Evolutionary conservation across 768 basidiomycete genomes (phyloP).

Genomic region (Phlebiopsis gigantea): DNA sequence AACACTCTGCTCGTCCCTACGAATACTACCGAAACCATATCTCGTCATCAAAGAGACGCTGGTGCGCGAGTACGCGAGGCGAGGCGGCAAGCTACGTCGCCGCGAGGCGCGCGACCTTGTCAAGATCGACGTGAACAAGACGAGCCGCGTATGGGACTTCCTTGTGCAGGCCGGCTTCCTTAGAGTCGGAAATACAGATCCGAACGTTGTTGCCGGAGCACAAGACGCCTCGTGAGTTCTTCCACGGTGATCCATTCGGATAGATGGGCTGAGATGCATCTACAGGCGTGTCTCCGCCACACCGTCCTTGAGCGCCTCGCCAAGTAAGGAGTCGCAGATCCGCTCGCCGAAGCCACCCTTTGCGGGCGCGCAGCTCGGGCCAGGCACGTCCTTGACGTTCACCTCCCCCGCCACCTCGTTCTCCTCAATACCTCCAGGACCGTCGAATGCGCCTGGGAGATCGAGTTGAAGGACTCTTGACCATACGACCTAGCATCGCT

Average conservation of each 20-base stretch:
- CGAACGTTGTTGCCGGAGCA: constrained; percentile 6
- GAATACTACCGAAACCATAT: constrained; percentile 93
- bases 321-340: constrained; percentile 24
- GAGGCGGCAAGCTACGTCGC: constrained; percentile 82
- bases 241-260: neutral
- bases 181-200: constrained; percentile 41
- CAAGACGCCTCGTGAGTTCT: neutral
- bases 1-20: constrained; percentile 78
- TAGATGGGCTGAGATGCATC: too few species aligned
- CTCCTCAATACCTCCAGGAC: constrained; percentile 1
- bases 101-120: constrained; percentile 87
- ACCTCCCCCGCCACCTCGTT: constrained; percentile 6
- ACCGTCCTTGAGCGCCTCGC: constrained; percentile 24
- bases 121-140: constrained; percentile 92
- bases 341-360: constrained; percentile 23
- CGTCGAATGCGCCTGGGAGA: neutral
- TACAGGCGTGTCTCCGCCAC: constrained; percentile 21
- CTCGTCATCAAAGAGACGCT: constrained; percentile 94
- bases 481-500: neutral
- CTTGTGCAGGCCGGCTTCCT: constrained; percentile 81
- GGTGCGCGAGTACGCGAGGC: constrained; percentile 86
- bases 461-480: neutral
- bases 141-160: constrained; percentile 89
- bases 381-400: constrained; percentile 4
- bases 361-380: constrained; percentile 17